phyloP scores from a whole-genome alignment of 2,329 filamentous ascomycete species.

The Diaporthe citri region DNA sequence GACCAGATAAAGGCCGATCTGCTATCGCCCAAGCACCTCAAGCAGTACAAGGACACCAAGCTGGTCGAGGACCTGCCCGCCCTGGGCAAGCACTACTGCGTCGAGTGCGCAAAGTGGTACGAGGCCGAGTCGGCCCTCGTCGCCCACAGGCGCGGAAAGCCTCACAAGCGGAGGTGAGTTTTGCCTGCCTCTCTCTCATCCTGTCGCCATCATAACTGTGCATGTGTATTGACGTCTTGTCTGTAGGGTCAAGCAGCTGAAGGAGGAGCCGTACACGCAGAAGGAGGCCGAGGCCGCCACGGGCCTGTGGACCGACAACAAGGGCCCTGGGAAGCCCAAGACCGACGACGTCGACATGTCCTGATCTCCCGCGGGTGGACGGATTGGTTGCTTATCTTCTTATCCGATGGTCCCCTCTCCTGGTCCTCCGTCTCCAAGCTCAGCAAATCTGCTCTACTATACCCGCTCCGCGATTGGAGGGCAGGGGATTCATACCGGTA shows the following conservation, averaged over 20 bases:
- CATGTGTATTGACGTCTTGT: conserved; percentile 40
- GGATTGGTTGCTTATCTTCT: conserved; percentile 5
- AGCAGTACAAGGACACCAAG: conserved; percentile 83
- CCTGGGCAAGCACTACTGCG: conserved; percentile 87
- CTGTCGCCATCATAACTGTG: background rate
- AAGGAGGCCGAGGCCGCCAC: conserved; percentile 86
- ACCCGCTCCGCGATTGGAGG: background rate
- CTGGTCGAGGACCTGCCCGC: conserved; percentile 88
- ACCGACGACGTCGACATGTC: conserved; percentile 57
- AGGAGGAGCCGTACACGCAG: conserved; percentile 88
- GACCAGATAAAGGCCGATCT: conserved; percentile 93
- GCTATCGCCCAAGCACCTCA: conserved; percentile 81
- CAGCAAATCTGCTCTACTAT: background rate
- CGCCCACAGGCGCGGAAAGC: conserved; percentile 86
- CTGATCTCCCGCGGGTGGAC: conserved; percentile 39
- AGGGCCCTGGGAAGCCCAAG: conserved; percentile 56
- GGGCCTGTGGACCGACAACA: conserved; percentile 79
- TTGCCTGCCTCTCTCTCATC: background rate
- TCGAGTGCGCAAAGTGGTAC: conserved; percentile 96
- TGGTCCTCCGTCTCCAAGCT: background rate
- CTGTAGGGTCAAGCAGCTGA: conserved; percentile 81
- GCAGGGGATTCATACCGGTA: background rate
- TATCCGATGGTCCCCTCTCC: background rate
- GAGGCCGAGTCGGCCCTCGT: conserved; percentile 83
- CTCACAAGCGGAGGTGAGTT: conserved; percentile 87